These are phyloP conservation scores for Kitagawia praeruptora DNA, from an alignment of 129 eudicot species.

Conservation along the genomic window DNA sequence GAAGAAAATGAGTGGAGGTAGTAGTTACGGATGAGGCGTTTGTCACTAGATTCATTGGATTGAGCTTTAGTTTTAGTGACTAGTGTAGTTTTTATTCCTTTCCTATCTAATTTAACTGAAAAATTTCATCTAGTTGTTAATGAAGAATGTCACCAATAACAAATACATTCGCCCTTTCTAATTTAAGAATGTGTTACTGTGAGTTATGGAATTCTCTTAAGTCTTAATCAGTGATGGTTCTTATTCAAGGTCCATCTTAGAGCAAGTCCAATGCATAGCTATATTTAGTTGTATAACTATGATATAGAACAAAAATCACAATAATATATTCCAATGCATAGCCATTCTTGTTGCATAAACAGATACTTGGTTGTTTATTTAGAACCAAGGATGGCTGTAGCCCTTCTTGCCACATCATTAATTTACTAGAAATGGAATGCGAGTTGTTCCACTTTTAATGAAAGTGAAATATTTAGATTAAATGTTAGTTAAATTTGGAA, in stretches of 20 bases:
- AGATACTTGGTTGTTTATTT: too few species aligned
- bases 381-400: too few species aligned
- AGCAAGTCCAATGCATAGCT: too few species aligned
- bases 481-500: too few species aligned
- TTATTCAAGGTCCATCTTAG: background rate
- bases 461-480: too few species aligned
- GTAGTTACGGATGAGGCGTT: background rate
- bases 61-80: background rate
- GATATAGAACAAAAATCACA: too few species aligned
- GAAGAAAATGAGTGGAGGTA: background rate
- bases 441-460: too few species aligned
- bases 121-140: background rate
- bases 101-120: background rate
- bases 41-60: background rate
- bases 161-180: background rate
- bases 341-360: too few species aligned
- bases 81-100: background rate
- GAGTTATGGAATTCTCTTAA: background rate
- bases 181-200: background rate
- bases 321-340: too few species aligned
- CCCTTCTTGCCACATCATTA: too few species aligned
- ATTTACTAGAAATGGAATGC: too few species aligned
- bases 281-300: too few species aligned
- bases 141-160: background rate
- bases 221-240: background rate